Percentiles rank a stretch among this genome's conserved stretches.
phyloP scores from a whole-genome alignment of 1,284 basidiomycete genomes.

The Malassezia brasiliensis region DNA sequence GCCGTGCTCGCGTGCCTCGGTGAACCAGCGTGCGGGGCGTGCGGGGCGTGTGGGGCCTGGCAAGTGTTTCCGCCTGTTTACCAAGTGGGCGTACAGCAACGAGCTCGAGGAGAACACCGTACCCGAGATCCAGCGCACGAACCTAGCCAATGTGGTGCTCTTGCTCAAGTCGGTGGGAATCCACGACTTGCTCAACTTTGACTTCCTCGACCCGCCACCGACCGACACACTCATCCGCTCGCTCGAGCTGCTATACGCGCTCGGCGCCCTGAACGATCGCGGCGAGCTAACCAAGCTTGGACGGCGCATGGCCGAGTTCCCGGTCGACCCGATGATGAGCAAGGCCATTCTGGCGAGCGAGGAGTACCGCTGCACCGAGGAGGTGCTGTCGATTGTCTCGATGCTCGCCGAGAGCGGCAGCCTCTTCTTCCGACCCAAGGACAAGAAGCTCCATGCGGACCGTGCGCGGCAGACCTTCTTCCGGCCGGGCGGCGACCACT shows the following conservation, averaged over 20 bases:
- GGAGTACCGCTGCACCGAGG: conserved; percentile 87
- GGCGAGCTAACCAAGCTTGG: conserved; percentile 94
- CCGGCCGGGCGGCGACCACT: conserved; percentile 91
- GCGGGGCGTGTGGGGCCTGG: conserved; percentile 95
- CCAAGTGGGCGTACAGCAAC: conserved; percentile 59
- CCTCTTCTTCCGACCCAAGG: conserved; percentile 76
- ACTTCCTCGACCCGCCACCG: conserved; percentile 62
- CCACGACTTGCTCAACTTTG: conserved; percentile 58
- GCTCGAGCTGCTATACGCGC: conserved; percentile 82
- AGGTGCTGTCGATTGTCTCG: conserved; percentile 90
- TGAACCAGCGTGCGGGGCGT: conserved; percentile 89
- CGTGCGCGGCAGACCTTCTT: conserved; percentile 88
- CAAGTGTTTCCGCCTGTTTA: conserved; percentile 80
- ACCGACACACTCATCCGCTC: conserved; percentile 96
- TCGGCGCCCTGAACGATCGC: conserved; percentile 89
- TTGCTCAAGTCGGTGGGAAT: conserved; percentile 59
- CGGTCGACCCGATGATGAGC: conserved; percentile 92
- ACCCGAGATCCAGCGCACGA: conserved; percentile 56
- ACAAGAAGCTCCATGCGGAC: conserved; percentile 58
- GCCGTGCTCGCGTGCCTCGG: conserved; percentile 84
- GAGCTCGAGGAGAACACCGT: conserved; percentile 58
- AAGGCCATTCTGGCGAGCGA: conserved; percentile 94
- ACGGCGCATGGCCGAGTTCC: conserved; percentile 95
- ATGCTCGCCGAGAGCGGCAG: conserved; percentile 95
- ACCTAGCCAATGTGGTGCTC: conserved; percentile 55